Base-by-base conservation (phyloP, 305 asterid genomes). In the Petunia hybrid region DNA sequence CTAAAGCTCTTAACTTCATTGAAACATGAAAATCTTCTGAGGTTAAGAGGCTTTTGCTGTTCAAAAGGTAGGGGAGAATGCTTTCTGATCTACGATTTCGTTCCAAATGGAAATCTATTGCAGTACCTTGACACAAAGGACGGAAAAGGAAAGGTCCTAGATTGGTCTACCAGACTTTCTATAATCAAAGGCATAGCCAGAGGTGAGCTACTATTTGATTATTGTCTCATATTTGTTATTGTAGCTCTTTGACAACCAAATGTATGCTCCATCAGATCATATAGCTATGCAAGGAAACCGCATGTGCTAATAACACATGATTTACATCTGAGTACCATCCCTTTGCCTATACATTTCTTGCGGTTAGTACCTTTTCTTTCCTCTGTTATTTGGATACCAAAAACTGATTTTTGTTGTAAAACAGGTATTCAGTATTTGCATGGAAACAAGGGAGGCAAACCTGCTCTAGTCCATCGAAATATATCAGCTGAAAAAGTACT, bases 51-150 rank as follows among this genome's bases (percentile, higher is more conserved):
- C 80, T 93, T 96, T 80, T 94, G 99, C 76, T 94, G 98, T 81
- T 96, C 99, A 1, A 94, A 91, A 83, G 97, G 95, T 7, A 86
- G 99, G 43, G 99, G 98, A 46, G 99, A 94, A 83, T 96, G 98
- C 88, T 96, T 96, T 80, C 98, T 96, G 48, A 83, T 96, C 70
- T 94, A 94, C 1, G 98, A 96, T 22, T 96, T 90, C 3, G 97
- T 94, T 10, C 89, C 97, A 0, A 91, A 96, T 8, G 99, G 98
- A 64, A 94, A 87, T 83, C 85, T 96, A 87, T 85, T 90, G 91
- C 92, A 89, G 62, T 90, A 87, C 78, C 97, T 96, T 16, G 97
- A 94, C 71, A 80, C 83, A 82, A 89, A 85, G 80, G 91, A 87
- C 56, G 89, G 91, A 16, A 82, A 85, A 66, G 86, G 91, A 80